phyloP scores from a whole-genome alignment of 108 stramenopile species.

The Skeletonema marinoi region DNA sequence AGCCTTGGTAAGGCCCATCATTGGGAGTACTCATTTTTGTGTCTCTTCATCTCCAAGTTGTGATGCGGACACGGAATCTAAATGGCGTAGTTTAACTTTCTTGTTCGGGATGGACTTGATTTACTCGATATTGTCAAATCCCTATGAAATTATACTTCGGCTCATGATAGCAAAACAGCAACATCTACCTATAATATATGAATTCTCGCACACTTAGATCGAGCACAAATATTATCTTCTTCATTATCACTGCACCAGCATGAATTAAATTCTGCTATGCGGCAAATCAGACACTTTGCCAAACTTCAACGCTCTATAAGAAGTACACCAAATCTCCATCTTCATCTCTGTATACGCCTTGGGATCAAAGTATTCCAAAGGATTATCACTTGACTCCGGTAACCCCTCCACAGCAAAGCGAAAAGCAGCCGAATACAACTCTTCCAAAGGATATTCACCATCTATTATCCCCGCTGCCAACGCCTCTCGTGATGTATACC shows the following conservation, averaged over 20 bases:
- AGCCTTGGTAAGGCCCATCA: too few species aligned
- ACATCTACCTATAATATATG: too few species aligned
- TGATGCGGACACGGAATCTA: too few species aligned
- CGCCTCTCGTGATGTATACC: slow-evolving; percentile 45
- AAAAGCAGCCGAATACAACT: slow-evolving; percentile 30
- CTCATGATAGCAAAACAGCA: too few species aligned
- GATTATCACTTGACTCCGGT: slow-evolving; percentile 29
- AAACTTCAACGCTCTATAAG: slow-evolving; percentile 54
- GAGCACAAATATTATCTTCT: too few species aligned
- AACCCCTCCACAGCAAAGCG: slow-evolving; percentile 42
- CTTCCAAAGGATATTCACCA: slow-evolving; percentile 33
- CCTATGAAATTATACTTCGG: too few species aligned
- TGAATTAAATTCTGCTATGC: slow-evolving; percentile 49
- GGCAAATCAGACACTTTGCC: slow-evolving; percentile 40
- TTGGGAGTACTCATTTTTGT: too few species aligned
- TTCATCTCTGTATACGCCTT: slow-evolving; percentile 47
- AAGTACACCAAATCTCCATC: slow-evolving; percentile 59
- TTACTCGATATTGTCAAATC: too few species aligned
- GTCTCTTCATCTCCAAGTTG: too few species aligned
- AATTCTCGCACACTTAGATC: too few species aligned
- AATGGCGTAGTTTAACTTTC: too few species aligned
- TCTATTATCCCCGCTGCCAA: slow-evolving; percentile 45
- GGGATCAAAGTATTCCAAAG: slow-evolving; percentile 52
- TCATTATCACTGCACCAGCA: background rate
- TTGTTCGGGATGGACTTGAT: too few species aligned